Base-by-base conservation (phyloP, 495 filamentous ascomycete species). In the Aspergillus nanangensis region DNA sequence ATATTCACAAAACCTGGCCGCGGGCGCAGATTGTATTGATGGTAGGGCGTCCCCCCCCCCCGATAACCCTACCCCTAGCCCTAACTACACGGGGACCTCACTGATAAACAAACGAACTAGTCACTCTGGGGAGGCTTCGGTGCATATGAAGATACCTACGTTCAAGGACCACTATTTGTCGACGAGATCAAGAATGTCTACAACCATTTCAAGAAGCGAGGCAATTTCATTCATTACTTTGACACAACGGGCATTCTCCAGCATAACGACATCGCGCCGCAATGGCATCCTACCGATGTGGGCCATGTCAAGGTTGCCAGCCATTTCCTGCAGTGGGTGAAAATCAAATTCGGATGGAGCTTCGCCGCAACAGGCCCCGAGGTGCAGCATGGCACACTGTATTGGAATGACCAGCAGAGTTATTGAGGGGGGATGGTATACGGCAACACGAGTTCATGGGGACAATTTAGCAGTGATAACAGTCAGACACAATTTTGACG, bases 221-320 rank as follows among this genome's bases (percentile, higher is more conserved):
- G 76, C 36, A 0, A 39, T n/a, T 86, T 81, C 43, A 81, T 87
- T 21, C 77, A 84, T 61, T 82, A 82, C 51, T 86, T 86, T 59
- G 78, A 83, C 56, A 85, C 81, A 2, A 77, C 69, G 13, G 83
- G 82, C 3, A 80, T 86, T 23, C 47, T 87, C 50, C 80, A 85
- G 53, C 81, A 87, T 51, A 86, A 86, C 45, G 83, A 86, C 52
- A 81, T 84, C 42, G 77, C 68, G 4, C 83, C 82, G 10, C 66
- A 69, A 54, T 81, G 68, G 50, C 83, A 87, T 47, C 81, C 79
- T 0, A 86, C 81, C 0, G 81, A 86, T 50, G 75, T 84, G 9
- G 82, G 83, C 0, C 79, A 83, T 40, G 71, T 86, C 57, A 86
- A 86, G 51, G 60, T 86, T 2, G 80, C 83, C 2, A 83, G 80